Evolutionary conservation across 306 rosid genomes (phyloP).

Genomic region (Gastrolobium bilobum): DNA sequence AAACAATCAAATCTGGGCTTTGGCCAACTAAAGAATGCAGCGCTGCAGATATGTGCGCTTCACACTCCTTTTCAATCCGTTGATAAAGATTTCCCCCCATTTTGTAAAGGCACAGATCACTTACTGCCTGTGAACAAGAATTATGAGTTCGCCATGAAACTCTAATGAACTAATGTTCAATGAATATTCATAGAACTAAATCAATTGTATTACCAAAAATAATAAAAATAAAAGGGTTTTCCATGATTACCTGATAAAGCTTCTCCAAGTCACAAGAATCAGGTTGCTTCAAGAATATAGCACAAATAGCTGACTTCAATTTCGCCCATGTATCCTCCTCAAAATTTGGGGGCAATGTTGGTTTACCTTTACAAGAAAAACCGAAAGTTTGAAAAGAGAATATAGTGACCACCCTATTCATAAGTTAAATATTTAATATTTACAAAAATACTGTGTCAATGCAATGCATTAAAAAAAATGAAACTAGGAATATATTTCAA

Average conservation of each 20-base stretch:
- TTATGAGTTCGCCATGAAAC: constrained; percentile 46
- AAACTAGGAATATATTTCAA: background rate
- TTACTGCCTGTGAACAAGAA: constrained; percentile 75
- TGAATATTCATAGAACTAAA: constrained; percentile 36
- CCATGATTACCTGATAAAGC: constrained; percentile 89
- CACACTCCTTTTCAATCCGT: constrained; percentile 94
- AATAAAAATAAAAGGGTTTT: background rate
- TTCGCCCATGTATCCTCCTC: constrained; percentile 98
- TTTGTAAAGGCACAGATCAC: constrained; percentile 88
- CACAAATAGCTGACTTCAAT: constrained; percentile 91
- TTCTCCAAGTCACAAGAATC: constrained; percentile 83
- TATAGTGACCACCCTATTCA: constrained; percentile 40
- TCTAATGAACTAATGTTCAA: constrained; percentile 37
- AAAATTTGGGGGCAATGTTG: constrained; percentile 80
- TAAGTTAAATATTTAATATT: background rate
- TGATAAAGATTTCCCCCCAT: constrained; percentile 97
- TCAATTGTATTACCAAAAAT: constrained; percentile 20
- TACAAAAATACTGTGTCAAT: background rate
- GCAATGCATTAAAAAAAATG: background rate
- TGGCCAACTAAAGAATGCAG: constrained; percentile 94
- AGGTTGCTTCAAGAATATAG: constrained; percentile 90
- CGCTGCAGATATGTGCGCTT: constrained; percentile 86
- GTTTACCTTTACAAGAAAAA: constrained; percentile 69
- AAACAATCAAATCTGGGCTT: constrained; percentile 96
- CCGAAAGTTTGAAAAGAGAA: constrained; percentile 21